Evolutionary conservation across 1,139 yeast species (phyloP).

Genomic region (Casaregolazyma suthepensis): DNA sequence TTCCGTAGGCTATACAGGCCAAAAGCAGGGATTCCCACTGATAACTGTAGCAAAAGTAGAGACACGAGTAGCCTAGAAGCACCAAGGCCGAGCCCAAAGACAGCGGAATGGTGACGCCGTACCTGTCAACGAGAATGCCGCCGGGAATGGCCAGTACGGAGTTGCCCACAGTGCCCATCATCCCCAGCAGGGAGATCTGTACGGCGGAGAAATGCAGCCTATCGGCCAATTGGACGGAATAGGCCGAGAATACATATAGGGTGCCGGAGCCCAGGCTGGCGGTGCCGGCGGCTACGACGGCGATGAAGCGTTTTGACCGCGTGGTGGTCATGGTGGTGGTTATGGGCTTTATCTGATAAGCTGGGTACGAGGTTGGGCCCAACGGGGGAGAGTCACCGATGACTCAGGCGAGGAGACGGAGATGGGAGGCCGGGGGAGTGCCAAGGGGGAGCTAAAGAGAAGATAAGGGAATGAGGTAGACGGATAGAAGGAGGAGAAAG

Average conservation of each 20-base stretch:
- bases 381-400: not conserved
- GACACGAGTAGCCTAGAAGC: constrained; percentile 24
- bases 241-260: constrained; percentile 52
- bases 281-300: constrained; percentile 19
- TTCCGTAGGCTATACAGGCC: constrained; percentile 23
- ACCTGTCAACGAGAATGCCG: constrained; percentile 50
- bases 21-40: constrained; percentile 21
- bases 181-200: constrained; percentile 48
- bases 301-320: constrained; percentile 11
- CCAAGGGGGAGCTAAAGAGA: too few species aligned
- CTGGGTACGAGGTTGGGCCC: not conserved
- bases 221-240: constrained; percentile 55
- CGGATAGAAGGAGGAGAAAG: too few species aligned
- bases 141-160: constrained; percentile 54
- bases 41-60: constrained; percentile 24
- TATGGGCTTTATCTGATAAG: not conserved
- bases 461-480: too few species aligned
- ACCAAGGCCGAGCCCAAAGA: constrained; percentile 29
- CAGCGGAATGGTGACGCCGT: constrained; percentile 44
- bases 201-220: constrained; percentile 47
- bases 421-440: not conserved
- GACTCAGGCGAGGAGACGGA: not conserved
- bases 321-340: not conserved
- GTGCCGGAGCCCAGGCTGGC: constrained; percentile 54
- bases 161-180: constrained; percentile 51